Base-by-base conservation (phyloP, 192 early-diverging fungal species). In the Rhizophlyctis rosea region DNA sequence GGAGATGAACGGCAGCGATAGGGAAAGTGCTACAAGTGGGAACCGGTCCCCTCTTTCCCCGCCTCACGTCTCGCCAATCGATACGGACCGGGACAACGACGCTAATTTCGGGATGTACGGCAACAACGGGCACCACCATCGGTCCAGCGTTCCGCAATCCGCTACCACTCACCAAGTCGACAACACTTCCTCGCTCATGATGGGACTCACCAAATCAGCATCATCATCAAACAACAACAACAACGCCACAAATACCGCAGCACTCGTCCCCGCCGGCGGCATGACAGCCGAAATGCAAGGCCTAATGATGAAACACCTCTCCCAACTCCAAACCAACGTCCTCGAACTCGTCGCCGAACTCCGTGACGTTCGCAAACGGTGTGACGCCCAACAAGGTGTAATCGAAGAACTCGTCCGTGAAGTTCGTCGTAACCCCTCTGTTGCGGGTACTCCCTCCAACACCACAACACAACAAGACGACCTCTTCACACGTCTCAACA, bases 361-460 rank as follows among this genome's bases (percentile, higher is more conserved):
- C 2, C 44, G 59, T 3, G 54, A 65, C 44, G 33, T 54, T 11
- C 21, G 35, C 28, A 44, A 63, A 0, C 0, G 2, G 36, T 23
- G 52, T 53, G 55, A 70, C 28, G 21, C 39, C 33, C 66, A 72
- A n/a, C 51, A 73, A 51, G 57, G 67, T 30, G 61, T 72, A 11
- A 50, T 73, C 23, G 61, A 52, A 31, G 35, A 53, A 18, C 25
- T 48, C 4, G 4, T 71, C 32, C 34, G 23, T 14, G 27, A 54
- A 34, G 52, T 4, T 16, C 30, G 32, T 27, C 3, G 23, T 14
- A 63, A 2, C 50, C 9, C 33, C 34, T 27, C 33, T 18, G 39
- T 57, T 23, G 23, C 9, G 54, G 54, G 13, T 11, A 7, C 34
- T 7, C 23, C 9, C 11, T 5, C 9, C 16, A 57, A 25, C 33